Conservation (phyloP, 805 yeast species). For the Debaryomyces prosopidis region DNA sequence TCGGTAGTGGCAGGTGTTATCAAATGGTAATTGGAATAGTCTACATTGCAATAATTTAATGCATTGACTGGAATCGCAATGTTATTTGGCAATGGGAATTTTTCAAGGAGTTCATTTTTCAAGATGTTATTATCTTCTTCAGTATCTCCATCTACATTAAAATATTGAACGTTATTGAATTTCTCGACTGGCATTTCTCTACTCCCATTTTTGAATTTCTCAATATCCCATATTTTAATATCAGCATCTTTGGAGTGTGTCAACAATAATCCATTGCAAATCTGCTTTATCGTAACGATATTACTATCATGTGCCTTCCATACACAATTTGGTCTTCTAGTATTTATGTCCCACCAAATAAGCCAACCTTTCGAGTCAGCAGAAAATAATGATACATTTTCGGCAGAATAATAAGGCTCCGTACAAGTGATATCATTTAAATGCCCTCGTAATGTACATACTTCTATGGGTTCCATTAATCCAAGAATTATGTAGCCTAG, state of each 20-base stretch:
- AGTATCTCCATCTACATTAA: slow-evolving; percentile 1
- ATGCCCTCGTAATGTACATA: slow-evolving; percentile 25
- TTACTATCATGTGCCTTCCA: slow-evolving; percentile 62
- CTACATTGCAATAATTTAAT: slow-evolving; percentile 71
- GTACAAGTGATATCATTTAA: slow-evolving; percentile 13
- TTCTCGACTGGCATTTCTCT: slow-evolving; percentile 1
- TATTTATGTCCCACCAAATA: slow-evolving; percentile 62
- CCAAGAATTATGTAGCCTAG: neutral
- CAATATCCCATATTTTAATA: slow-evolving; percentile 46
- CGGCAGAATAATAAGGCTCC: slow-evolving; percentile 1
- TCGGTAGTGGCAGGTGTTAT: slow-evolving; percentile 65
- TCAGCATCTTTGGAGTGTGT: slow-evolving; percentile 72
- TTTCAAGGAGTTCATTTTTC: slow-evolving; percentile 6
- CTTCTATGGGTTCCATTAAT: neutral
- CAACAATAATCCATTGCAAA: slow-evolving; percentile 30
- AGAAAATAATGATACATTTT: slow-evolving; percentile 37
- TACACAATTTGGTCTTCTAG: slow-evolving; percentile 53
- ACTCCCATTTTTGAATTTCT: neutral
- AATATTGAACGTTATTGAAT: slow-evolving; percentile 14
- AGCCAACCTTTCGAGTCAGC: slow-evolving; percentile 66
- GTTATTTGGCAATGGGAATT: slow-evolving; percentile 21
- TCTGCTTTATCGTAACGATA: slow-evolving; percentile 46
- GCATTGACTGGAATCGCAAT: slow-evolving; percentile 69
- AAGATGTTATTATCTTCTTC: slow-evolving; percentile 23
- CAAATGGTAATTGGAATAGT: slow-evolving; percentile 30